phyloP scores from a whole-genome alignment of 2,329 filamentous ascomycete genomes.

The Phaeophleospora eucalypticola region DNA sequence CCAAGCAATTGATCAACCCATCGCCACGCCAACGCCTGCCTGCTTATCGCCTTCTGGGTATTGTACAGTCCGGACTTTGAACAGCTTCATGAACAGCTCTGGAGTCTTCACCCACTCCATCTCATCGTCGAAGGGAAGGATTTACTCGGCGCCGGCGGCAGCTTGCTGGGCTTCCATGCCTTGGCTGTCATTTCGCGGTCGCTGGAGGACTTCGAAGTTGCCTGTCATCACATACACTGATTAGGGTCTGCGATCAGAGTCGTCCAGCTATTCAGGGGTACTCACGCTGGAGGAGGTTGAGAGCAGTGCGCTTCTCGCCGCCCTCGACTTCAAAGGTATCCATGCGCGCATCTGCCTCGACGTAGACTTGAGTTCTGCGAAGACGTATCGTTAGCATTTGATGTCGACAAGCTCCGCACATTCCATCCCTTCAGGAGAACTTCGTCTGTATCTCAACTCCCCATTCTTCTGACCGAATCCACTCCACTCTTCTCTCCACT shows the following conservation, averaged over 20 bases:
- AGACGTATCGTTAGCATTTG: too few species aligned
- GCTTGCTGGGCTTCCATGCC: conserved; percentile 11
- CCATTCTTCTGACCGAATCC: neutral
- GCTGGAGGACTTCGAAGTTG: conserved; percentile 47
- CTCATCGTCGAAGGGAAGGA: neutral
- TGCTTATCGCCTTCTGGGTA: conserved; percentile 1
- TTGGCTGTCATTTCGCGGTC: conserved; percentile 20
- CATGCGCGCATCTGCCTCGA: conserved; percentile 78
- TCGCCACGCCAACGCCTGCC: conserved; percentile 1
- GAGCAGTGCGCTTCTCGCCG: conserved; percentile 58
- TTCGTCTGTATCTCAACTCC: neutral
- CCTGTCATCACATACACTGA: conserved; percentile 31
- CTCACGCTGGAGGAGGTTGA: conserved; percentile 81
- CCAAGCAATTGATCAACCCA: too few species aligned
- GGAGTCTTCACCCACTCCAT: too few species aligned
- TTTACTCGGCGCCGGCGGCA: conserved; percentile 8
- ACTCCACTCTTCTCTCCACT: neutral
- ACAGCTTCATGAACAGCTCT: too few species aligned
- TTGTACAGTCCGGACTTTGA: conserved; percentile 1
- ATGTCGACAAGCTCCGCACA: too few species aligned
- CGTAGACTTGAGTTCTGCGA: conserved; percentile 70
- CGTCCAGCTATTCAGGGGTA: conserved; percentile 19
- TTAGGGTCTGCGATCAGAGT: neutral
- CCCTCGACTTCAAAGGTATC: conserved; percentile 62
- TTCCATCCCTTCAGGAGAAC: too few species aligned